Percentiles rank a stretch among this genome's conserved stretches.
Conservation (phyloP, 805 yeast species). For the Torulaspora gathmanii region DNA sequence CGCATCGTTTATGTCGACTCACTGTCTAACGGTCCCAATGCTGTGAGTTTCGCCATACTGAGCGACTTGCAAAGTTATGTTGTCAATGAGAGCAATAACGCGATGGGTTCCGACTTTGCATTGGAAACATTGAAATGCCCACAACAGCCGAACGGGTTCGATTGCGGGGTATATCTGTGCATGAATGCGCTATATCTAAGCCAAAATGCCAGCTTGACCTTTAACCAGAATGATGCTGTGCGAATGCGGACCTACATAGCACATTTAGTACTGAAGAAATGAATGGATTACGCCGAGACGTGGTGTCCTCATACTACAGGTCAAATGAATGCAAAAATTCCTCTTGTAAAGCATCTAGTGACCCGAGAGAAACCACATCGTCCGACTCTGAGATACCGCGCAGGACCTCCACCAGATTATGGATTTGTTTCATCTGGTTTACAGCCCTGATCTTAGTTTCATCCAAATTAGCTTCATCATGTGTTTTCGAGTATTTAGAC, state of each 20-base stretch:
- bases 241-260: constrained; percentile 50
- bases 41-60: constrained; percentile 39
- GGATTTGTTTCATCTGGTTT: constrained; percentile 26
- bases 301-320: not conserved
- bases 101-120: constrained; percentile 35
- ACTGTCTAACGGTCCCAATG: constrained; percentile 41
- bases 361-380: constrained; percentile 13
- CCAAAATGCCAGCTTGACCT: constrained; percentile 46
- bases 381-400: constrained; percentile 13
- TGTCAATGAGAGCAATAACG: constrained; percentile 54
- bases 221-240: constrained; percentile 65
- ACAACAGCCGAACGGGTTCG: constrained; percentile 83
- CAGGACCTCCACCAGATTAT: constrained; percentile 29
- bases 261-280: constrained; percentile 23
- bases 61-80: constrained; percentile 56
- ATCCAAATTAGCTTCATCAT: constrained; percentile 10
- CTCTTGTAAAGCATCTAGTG: constrained; percentile 26
- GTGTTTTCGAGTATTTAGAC: not conserved
- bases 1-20: constrained; percentile 77
- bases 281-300: not conserved
- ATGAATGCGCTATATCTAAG: constrained; percentile 64
- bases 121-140: constrained; percentile 51
- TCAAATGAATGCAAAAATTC: constrained; percentile 21
- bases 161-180: constrained; percentile 93
- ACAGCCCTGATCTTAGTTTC: not conserved